These are phyloP conservation scores for Fusarium caatingaense DNA, from an alignment of 2,329 filamentous ascomycete species.

Conservation along the genomic window DNA sequence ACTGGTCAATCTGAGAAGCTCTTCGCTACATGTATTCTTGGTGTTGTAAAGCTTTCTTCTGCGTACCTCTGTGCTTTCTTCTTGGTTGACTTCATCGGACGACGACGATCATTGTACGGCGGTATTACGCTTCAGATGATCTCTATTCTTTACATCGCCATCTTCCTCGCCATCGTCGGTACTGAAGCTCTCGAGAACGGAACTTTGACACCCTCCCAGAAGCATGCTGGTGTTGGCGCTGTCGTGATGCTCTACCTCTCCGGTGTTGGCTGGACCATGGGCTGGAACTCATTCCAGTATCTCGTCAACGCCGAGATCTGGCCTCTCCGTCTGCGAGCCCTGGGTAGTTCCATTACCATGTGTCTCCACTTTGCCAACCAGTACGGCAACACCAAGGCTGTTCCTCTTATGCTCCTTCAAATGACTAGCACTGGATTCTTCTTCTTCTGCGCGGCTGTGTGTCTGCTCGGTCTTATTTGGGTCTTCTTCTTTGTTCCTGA, in stretches of 20 bases:
- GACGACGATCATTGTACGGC: slow-evolving; percentile 6
- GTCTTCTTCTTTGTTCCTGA: slow-evolving; percentile 75
- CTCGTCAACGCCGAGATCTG: slow-evolving; percentile 25
- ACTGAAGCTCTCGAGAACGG: slow-evolving; percentile 8
- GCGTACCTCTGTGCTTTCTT: slow-evolving; percentile 26
- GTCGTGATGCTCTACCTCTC: slow-evolving; percentile 19
- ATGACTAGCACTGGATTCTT: slow-evolving; percentile 21
- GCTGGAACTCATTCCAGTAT: slow-evolving; percentile 13
- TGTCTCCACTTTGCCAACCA: slow-evolving; percentile 21
- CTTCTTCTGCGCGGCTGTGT: slow-evolving; percentile 20
- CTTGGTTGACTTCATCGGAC: slow-evolving; percentile 21
- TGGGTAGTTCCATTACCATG: slow-evolving; percentile 22
- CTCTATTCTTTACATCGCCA: slow-evolving; percentile 16
- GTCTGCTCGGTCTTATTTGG: slow-evolving; percentile 65
- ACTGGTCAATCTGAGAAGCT: slow-evolving; percentile 24
- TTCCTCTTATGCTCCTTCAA: slow-evolving; percentile 4
- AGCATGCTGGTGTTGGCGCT: slow-evolving; percentile 13
- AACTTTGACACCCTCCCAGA: slow-evolving; percentile 13
- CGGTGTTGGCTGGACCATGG: slow-evolving; percentile 20
- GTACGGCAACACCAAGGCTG: slow-evolving; percentile 24
- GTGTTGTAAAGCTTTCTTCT: slow-evolving; percentile 15
- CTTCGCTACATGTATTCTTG: slow-evolving; percentile 21
- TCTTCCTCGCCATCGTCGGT: slow-evolving; percentile 12
- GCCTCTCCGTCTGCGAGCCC: slow-evolving; percentile 19
- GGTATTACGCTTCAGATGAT: slow-evolving; percentile 18